A percentile compares a stretch with the other conserved stretches of the same genome.
Evolutionary conservation across 106 monocot species (phyloP).

Genomic region (Cymbidium sinense): DNA sequence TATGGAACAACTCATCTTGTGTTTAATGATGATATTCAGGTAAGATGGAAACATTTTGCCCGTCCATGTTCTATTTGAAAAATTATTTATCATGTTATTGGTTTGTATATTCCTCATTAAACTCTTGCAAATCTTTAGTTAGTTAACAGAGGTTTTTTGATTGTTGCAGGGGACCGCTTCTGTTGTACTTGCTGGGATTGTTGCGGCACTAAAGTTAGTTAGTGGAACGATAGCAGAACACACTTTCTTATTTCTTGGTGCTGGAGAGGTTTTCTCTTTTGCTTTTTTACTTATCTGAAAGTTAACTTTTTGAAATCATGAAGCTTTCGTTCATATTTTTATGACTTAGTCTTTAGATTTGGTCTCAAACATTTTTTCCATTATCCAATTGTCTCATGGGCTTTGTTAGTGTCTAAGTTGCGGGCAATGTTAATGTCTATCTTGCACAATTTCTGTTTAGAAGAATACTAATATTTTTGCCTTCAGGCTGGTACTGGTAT

Average conservation of each 20-base stretch:
- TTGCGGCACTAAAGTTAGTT: slow-evolving; percentile 25
- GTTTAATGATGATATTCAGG: slow-evolving; percentile 32
- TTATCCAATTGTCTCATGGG: too few relatives aligned
- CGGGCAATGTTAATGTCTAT: too few relatives aligned
- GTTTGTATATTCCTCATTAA: background rate
- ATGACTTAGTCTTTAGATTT: too few relatives aligned
- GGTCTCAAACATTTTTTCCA: too few relatives aligned
- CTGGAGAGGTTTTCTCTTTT: slow-evolving; percentile 16
- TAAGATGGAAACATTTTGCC: background rate
- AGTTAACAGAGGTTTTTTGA: background rate
- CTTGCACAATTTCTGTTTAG: background rate
- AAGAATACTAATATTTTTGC: background rate
- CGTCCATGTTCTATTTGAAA: background rate
- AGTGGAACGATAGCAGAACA: slow-evolving; percentile 24
- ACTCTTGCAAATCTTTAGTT: background rate
- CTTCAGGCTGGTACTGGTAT: slow-evolving; percentile 54
- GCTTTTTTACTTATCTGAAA: background rate
- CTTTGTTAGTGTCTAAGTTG: too few relatives aligned
- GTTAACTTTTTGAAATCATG: background rate
- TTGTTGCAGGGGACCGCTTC: slow-evolving; percentile 25
- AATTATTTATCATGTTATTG: background rate
- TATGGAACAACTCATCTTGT: slow-evolving; percentile 19
- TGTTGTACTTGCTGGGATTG: slow-evolving; percentile 26
- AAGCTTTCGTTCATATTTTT: background rate
- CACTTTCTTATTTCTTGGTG: slow-evolving; percentile 28